Conservation (phyloP, 257 asterid species). For the Solanum ahanhuiri region DNA sequence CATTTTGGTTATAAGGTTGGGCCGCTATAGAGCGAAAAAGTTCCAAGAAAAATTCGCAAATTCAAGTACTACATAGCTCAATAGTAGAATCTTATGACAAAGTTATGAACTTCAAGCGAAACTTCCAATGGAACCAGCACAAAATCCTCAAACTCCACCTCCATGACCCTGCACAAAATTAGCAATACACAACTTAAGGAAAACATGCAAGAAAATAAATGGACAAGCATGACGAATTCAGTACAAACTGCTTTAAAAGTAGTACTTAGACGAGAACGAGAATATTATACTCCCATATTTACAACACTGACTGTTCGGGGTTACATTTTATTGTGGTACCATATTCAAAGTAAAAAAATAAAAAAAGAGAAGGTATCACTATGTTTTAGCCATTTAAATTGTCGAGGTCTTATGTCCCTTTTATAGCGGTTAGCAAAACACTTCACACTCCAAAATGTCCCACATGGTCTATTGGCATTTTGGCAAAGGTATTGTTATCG, state of each 20-base stretch:
- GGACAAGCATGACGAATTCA: background rate
- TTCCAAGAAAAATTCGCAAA: background rate
- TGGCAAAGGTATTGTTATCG: background rate
- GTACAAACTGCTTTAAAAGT: background rate
- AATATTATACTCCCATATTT: background rate
- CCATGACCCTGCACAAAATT: background rate
- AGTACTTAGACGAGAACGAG: background rate
- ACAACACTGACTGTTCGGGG: background rate
- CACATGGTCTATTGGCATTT: background rate
- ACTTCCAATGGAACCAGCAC: background rate
- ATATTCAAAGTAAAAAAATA: background rate
- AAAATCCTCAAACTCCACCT: background rate
- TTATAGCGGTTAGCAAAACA: background rate
- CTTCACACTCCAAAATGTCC: background rate
- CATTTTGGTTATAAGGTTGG: background rate
- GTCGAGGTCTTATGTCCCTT: background rate
- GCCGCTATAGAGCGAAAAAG: background rate
- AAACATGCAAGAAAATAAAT: background rate
- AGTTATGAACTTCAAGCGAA: background rate
- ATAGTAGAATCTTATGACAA: background rate
- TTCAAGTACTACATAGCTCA: background rate
- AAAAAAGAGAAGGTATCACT: background rate
- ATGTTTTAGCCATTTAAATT: background rate
- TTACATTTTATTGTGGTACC: background rate
- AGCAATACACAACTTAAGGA: background rate